Percentiles rank a stretch among this genome's conserved stretches.
phyloP scores from a whole-genome alignment of 2,329 filamentous ascomycete genomes.

The Epichloe sylvatica region DNA sequence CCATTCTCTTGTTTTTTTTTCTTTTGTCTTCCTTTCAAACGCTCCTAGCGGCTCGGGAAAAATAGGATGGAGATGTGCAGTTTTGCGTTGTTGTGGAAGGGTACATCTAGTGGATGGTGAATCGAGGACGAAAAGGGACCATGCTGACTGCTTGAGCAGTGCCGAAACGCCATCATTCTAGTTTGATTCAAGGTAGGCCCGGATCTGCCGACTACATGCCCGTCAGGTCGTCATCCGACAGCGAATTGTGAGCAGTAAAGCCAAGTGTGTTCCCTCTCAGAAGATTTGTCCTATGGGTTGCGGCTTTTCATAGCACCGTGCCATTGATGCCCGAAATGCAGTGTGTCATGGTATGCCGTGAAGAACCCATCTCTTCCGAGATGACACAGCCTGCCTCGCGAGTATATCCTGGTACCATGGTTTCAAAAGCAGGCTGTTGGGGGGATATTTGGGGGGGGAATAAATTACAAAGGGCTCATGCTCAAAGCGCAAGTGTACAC shows the following conservation, averaged over 20 bases:
- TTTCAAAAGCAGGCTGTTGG: background rate
- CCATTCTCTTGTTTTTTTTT: too few species aligned
- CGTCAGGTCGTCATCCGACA: too few species aligned
- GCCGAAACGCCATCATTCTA: too few species aligned
- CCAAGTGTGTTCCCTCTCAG: too few species aligned
- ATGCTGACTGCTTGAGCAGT: too few species aligned
- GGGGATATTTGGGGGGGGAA: too few species aligned
- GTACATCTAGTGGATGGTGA: background rate
- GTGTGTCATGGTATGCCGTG: slow-evolving; percentile 1
- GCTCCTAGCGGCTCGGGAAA: too few species aligned
- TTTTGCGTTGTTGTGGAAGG: background rate
- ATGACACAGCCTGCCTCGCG: background rate
- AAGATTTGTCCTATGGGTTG: background rate
- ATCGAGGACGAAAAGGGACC: background rate
- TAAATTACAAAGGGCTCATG: background rate
- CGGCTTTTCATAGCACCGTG: background rate
- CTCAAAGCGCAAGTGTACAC: too few species aligned
- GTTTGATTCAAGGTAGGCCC: too few species aligned
- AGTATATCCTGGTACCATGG: background rate
- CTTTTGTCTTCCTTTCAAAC: background rate
- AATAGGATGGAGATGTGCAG: too few species aligned
- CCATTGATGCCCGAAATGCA: background rate
- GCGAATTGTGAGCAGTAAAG: background rate
- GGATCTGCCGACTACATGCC: too few species aligned
- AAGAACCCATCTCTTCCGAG: background rate